A percentile compares a stretch with the other conserved stretches of the same genome.
phyloP scores from a whole-genome alignment of 139 green algal genomes.

The Chlorella sp. region DNA sequence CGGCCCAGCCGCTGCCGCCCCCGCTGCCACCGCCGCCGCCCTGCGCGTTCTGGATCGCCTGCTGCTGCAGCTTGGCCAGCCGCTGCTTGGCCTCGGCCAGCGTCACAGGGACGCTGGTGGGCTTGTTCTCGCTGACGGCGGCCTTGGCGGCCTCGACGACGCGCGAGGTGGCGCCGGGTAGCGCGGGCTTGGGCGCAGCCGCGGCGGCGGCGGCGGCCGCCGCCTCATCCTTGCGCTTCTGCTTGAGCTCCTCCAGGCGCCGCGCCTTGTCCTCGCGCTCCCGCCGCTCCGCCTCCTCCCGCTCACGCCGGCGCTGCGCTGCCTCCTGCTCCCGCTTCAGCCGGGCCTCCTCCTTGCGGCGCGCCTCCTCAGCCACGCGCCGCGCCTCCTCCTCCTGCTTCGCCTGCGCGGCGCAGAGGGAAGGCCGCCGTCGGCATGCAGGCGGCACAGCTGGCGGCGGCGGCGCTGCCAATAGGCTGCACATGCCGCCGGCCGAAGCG shows the following conservation, averaged over 20 bases:
- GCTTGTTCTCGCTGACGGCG: no score
- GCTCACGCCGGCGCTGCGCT: conserved; percentile 39
- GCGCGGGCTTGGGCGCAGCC: not conserved
- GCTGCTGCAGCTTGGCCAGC: conserved; percentile 31
- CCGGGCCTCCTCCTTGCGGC: conserved; percentile 32
- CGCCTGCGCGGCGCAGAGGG: conserved; percentile 34
- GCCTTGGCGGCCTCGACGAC: no score
- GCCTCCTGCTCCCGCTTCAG: conserved; percentile 48
- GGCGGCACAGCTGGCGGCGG: no score
- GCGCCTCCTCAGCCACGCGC: conserved; percentile 34
- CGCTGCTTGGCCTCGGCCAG: conserved; percentile 40
- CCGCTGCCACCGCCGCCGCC: not conserved
- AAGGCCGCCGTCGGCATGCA: no score
- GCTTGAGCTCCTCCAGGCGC: conserved; percentile 32
- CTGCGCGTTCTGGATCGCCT: conserved; percentile 15
- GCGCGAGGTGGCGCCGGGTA: no score
- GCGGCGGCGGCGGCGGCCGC: conserved; percentile 24
- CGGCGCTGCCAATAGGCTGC: no score
- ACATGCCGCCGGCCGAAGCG: no score
- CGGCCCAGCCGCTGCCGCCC: not conserved
- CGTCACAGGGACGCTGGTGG: not conserved
- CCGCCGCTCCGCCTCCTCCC: conserved; percentile 44
- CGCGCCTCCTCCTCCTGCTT: conserved; percentile 54
- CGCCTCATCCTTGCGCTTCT: conserved; percentile 42
- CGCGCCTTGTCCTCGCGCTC: conserved; percentile 43